Evolutionary conservation across 2,329 filamentous ascomycete species (phyloP), one percentile per base, ranked within the genome.

Genomic region (Colletotrichum liriopes): DNA sequence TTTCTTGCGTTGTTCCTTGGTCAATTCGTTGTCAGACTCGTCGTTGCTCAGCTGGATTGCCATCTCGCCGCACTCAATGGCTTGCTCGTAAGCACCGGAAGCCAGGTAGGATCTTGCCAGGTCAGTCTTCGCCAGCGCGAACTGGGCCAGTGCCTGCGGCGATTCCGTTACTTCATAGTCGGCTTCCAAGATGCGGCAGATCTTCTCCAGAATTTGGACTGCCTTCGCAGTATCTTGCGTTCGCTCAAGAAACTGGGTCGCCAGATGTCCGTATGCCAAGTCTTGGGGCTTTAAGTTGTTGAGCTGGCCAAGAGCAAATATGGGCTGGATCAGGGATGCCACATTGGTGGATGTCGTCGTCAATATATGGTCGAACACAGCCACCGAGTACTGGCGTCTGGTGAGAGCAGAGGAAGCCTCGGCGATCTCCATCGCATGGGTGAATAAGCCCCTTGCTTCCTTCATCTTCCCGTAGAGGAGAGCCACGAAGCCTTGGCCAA

Each of bases 381-480:
- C 93, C 0, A 93, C 85, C 0, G 94, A 88, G 79, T 95, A 98
- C 79, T 96, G 93, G 39, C 92, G 90, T 79, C 95, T 93, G 0
- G 92, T 91, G 5, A 94, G 85, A 2, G 92, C 81, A 0, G 93
- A 92, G 0, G 93, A 93, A 0, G 94, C 92, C 73, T 94, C 93
- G 0, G 94, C 92, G 60, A 99, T 96, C 74, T 97, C 95, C 84
- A 98, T 96, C 0, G 96, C 96, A 79, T 99, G 96, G 1, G 94
- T 95, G 79, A 98, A 98, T 12, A 98, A 89, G 14, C 92, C 91
- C 29, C 94, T 88, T 1, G 96, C 95, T 82, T 98, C 95, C 73
- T 89, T 91, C 0, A 84, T 77, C 73, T 97, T 92, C 1, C 94
- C 95, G 61, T 90, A 89, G 37, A 96, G 84, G 20, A 95, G 86